Base-by-base conservation (phyloP, 108 stramenopile genomes). In the Hondaea fermentalgiana region DNA sequence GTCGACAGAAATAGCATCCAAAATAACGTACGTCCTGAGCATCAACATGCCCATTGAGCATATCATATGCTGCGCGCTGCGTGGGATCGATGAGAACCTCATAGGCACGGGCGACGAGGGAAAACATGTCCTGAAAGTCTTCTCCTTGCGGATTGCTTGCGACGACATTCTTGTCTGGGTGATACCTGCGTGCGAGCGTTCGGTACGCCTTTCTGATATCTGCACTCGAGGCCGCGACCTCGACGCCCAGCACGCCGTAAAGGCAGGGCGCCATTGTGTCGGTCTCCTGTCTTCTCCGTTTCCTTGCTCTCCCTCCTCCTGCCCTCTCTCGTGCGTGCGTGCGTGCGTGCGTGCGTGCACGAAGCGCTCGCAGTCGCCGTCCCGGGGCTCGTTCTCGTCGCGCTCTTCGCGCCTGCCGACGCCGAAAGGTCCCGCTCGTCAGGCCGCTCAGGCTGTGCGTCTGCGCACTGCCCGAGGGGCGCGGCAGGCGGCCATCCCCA, bases 81-180 rank as follows among this genome's bases (percentile, higher is more conserved):
- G 76, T 83, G 19, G 76, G 76, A 45, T 83, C 76, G 76, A 83
- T 35, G 76, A 83, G 76, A 35, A 83, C 76, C 23, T 83, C 76
- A 45, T 83, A 83, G 49, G 76, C 76, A 0, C 76, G 45, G 16
- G 76, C 76, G 25, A 83, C 51, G 4, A 83, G 45, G 45, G 76
- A 83, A 2, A 83, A 83, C 76, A 83, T 83, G 4, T 83, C 76
- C 19, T 83, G 76, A 23, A 53, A 8, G 19, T 53, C 76, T 45
- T 53, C 51, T 8, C 49, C 19, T 45, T 83, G 76, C n/a, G 76
- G 76, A 35, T 83, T 83, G n/a, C 49, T 28, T 1, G 45, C 49
- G 23, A 53, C n/a, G 25, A 53, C 49, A 23, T 53, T 83, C 51
- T 53, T 47, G 51, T 83, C 76, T 0, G 76, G 76, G 28, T 83